A percentile compares a stretch with the other conserved stretches of the same genome.
phyloP scores from a whole-genome alignment of 2,329 filamentous ascomycete genomes.

The Fusarium sp. region DNA sequence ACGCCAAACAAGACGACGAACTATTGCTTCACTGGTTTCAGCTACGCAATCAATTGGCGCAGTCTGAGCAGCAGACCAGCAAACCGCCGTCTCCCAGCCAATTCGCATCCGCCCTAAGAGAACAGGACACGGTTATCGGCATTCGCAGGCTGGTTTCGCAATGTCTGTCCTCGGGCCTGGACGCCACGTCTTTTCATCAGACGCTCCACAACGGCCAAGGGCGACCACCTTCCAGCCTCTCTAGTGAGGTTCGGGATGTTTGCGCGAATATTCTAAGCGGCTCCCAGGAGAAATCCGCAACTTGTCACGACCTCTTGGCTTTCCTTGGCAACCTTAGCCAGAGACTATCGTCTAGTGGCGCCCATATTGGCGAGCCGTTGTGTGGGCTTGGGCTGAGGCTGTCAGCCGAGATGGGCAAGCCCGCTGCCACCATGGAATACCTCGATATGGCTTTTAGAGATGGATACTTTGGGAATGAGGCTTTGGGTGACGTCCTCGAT shows the following conservation, averaged over 20 bases:
- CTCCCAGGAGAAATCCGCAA: background rate
- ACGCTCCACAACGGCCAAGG: background rate
- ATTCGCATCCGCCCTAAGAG: constrained; percentile 33
- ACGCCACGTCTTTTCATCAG: constrained; percentile 30
- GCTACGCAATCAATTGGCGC: constrained; percentile 38
- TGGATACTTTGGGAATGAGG: constrained; percentile 26
- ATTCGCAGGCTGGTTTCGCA: constrained; percentile 47
- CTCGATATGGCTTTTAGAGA: constrained; percentile 36
- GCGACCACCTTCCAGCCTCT: constrained; percentile 17
- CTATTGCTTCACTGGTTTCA: constrained; percentile 50
- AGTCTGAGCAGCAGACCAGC: constrained; percentile 6
- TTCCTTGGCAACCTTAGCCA: constrained; percentile 54
- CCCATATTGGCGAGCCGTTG: constrained; percentile 42
- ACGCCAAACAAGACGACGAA: constrained; percentile 40
- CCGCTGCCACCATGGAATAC: constrained; percentile 40
- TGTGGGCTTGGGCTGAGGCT: constrained; percentile 45
- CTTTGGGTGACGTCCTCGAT: constrained; percentile 35
- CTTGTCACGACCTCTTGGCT: constrained; percentile 41
- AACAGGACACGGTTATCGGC: constrained; percentile 40
- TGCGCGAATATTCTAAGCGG: constrained; percentile 36
- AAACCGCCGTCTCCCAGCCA: constrained; percentile 18
- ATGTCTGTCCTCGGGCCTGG: constrained; percentile 38
- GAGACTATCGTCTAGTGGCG: constrained; percentile 41
- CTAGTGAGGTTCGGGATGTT: constrained; percentile 36
- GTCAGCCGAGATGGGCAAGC: constrained; percentile 43